Conservation (phyloP, 768 basidiomycete genomes). For the Pleurotus sapidus region DNA sequence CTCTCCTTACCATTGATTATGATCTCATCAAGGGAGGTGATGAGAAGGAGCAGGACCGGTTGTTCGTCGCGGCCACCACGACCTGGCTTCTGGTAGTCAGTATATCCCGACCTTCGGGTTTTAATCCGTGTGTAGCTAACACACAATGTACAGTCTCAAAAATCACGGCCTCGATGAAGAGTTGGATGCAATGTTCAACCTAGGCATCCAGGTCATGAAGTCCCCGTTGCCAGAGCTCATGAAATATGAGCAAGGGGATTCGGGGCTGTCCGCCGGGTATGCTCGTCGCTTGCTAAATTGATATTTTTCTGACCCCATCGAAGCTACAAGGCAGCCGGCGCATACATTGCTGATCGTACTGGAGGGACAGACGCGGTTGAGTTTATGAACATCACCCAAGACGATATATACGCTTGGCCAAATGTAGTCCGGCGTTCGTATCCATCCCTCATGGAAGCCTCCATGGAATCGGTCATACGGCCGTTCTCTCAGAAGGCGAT, state of each 20-base stretch:
- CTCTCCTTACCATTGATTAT: conserved; percentile 37
- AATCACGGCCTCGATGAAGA: conserved; percentile 52
- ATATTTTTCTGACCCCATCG: neutral
- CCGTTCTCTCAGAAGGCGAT: conserved; percentile 60
- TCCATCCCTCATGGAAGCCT: conserved; percentile 45
- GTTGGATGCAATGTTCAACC: conserved; percentile 49
- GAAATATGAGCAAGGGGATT: conserved; percentile 54
- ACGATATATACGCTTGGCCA: conserved; percentile 65
- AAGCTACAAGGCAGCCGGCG: conserved; percentile 64
- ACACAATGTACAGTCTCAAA: conserved; percentile 34
- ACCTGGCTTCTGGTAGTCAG: conserved; percentile 45
- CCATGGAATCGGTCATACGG: conserved; percentile 45
- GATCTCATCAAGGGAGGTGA: conserved; percentile 25
- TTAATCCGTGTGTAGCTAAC: neutral
- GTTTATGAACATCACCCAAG: conserved; percentile 67
- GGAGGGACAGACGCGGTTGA: conserved; percentile 57
- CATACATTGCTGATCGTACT: conserved; percentile 58
- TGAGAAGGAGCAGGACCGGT: conserved; percentile 25
- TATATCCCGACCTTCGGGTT: neutral
- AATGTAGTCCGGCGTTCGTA: conserved; percentile 50
- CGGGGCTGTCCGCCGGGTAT: neutral
- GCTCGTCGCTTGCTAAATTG: neutral
- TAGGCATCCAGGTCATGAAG: conserved; percentile 50
- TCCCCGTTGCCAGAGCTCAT: conserved; percentile 56
- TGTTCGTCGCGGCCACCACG: conserved; percentile 33